Percentiles rank a stretch among this genome's conserved stretches.
Evolutionary conservation across 352 stramenopile genomes (phyloP).

Genomic region (Pythium biforme): DNA sequence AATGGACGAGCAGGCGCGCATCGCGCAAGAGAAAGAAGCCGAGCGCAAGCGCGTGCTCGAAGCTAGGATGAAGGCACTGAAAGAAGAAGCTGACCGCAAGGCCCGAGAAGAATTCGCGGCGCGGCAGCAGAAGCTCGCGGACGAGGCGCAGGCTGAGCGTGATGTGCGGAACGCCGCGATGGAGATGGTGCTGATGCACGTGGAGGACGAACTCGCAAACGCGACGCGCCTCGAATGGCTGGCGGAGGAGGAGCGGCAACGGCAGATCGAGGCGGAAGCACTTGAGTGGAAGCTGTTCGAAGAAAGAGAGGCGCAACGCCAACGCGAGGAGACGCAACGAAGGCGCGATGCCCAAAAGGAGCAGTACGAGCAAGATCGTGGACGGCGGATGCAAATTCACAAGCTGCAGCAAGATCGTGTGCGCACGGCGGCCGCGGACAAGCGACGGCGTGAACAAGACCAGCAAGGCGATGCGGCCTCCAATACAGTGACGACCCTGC

Average conservation of each 20-base stretch:
- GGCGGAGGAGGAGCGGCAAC: conserved; percentile 39
- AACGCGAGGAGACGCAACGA: conserved; percentile 44
- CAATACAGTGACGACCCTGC: background rate
- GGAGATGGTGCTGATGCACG: conserved; percentile 43
- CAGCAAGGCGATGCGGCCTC: conserved; percentile 2
- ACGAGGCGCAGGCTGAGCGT: conserved; percentile 35
- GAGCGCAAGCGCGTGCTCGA: conserved; percentile 43
- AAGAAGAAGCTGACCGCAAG: conserved; percentile 59
- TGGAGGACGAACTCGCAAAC: conserved; percentile 46
- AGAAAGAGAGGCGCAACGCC: conserved; percentile 44
- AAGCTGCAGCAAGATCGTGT: conserved; percentile 55
- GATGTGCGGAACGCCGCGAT: conserved; percentile 35
- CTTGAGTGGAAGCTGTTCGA: conserved; percentile 62
- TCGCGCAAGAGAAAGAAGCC: conserved; percentile 46
- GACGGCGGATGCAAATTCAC: conserved; percentile 65
- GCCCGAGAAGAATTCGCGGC: conserved; percentile 46
- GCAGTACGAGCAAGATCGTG: conserved; percentile 67
- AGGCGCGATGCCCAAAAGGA: conserved; percentile 51
- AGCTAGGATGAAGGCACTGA: conserved; percentile 56
- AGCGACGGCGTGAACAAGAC: conserved; percentile 14
- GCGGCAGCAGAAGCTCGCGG: conserved; percentile 37
- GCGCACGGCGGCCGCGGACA: conserved; percentile 24
- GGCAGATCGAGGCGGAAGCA: conserved; percentile 58
- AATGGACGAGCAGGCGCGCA: conserved; percentile 39
- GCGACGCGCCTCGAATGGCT: conserved; percentile 38